Base-by-base conservation (phyloP, 2,329 filamentous ascomycete species). In the Xylariaceae sp. region DNA sequence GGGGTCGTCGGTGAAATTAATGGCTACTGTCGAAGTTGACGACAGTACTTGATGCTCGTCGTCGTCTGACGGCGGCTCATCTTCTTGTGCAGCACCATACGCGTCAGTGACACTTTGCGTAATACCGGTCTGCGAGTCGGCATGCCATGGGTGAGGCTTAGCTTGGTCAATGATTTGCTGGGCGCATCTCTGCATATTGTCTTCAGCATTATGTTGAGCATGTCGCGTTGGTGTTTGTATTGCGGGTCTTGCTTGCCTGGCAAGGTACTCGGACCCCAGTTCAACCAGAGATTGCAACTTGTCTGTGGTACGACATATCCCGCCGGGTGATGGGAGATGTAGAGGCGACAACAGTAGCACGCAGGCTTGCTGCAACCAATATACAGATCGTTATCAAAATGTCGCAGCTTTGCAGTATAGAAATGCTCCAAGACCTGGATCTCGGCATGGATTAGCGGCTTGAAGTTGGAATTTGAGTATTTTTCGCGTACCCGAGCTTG, bases 291-390 rank as follows among this genome's bases (percentile, higher is more conserved):
- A 39, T 72, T 75, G 19, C 68, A 58, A 43, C 75, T 73, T 0
- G 66, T 68, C 12, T 62, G 60, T 0, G 68, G 69, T 18, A 64
- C 59, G 0, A 62, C 62, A 44, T 55, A 63, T 2, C 7, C 53
- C 2, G 60, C 62, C 0, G 70, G 70, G 43, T 77, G 73, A 11
- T 70, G 44, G 9, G 53, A 58, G 22, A 77, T 70, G 51, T 77
- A 77, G 2, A 74, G 61, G 36, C 64, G 63, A 57, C 75, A 81
- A 44, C 71, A 75, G 49, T 74, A 72, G 47, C 76, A 81, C 3
- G 77, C 71, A 0, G 70, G 68, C 58, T 80, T 81, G 57, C 75
- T 81, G 50, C 71, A 76, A 3, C 70, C 75, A 11, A 81, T 70
- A 53, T 71, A 79, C 3, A 62, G 60, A 49, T 79, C 75, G 5